Conservation (phyloP, 1,139 yeast genomes). For the Suhomyces bokatorum region DNA sequence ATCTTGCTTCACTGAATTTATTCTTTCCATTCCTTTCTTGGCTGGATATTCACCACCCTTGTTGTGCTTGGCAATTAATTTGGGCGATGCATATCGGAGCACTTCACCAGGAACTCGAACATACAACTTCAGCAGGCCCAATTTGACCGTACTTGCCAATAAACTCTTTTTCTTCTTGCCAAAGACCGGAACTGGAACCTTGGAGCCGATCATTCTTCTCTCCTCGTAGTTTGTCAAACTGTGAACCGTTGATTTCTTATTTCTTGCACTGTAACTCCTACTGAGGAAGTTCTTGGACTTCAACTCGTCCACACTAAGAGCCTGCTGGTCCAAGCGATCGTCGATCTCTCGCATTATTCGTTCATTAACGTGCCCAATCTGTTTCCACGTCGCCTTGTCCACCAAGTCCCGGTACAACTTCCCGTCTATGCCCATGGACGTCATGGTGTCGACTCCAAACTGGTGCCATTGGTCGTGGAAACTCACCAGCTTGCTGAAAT, state of each 20-base stretch:
- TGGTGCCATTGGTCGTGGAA: conserved; percentile 28
- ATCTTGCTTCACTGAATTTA: conserved; percentile 7
- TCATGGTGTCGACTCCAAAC: conserved; percentile 30
- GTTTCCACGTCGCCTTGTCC: conserved; percentile 36
- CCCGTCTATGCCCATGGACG: conserved; percentile 37
- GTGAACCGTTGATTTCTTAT: background rate
- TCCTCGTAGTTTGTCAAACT: conserved; percentile 17
- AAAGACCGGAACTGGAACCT: conserved; percentile 24
- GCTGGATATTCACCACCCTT: conserved; percentile 14
- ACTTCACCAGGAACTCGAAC: conserved; percentile 37
- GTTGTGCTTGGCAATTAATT: conserved; percentile 41
- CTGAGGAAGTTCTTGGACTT: conserved; percentile 31
- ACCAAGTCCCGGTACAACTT: conserved; percentile 31
- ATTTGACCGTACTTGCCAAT: conserved; percentile 34
- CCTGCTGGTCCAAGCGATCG: conserved; percentile 21
- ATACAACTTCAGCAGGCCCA: conserved; percentile 38
- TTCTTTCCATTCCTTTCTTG: background rate
- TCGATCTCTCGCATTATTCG: conserved; percentile 42
- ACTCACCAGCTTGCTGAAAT: conserved; percentile 33
- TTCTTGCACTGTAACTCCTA: background rate
- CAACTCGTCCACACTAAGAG: conserved; percentile 24
- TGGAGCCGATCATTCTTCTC: conserved; percentile 32
- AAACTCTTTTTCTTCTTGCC: conserved; percentile 45
- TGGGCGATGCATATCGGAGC: conserved; percentile 43
- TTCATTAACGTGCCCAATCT: conserved; percentile 29